These are phyloP conservation scores for Ambrosiella xylebori DNA, from an alignment of 2,329 filamentous ascomycete genomes.

Conservation along the genomic window DNA sequence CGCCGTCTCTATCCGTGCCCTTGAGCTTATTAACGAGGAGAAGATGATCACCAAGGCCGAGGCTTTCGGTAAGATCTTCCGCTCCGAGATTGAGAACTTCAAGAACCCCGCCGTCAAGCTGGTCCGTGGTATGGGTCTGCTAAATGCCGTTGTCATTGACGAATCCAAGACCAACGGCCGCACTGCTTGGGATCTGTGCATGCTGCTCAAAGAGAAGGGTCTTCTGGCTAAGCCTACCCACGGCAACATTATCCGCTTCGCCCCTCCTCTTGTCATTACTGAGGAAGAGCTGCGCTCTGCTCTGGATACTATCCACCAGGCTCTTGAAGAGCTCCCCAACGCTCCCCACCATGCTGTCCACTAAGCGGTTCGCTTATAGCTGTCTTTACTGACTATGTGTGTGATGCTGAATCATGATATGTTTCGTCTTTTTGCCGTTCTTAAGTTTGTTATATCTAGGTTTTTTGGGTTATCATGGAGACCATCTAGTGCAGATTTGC, in stretches of 20 bases:
- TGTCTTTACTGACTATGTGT: not conserved
- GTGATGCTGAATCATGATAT: not conserved
- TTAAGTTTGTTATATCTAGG: not conserved
- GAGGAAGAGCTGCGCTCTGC: slow-evolving; percentile 70
- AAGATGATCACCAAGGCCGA: slow-evolving; percentile 71
- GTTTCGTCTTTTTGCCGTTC: not conserved
- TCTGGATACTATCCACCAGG: slow-evolving; percentile 61
- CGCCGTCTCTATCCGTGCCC: slow-evolving; percentile 82
- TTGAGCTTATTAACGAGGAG: slow-evolving; percentile 89
- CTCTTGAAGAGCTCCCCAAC: slow-evolving; percentile 63
- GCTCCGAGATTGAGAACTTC: slow-evolving; percentile 57
- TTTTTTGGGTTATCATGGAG: not conserved
- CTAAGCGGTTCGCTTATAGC: slow-evolving; percentile 15
- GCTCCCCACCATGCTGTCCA: slow-evolving; percentile 23
- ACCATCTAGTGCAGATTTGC: not conserved
- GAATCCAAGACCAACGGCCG: slow-evolving; percentile 71
- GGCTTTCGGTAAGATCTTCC: slow-evolving; percentile 64
- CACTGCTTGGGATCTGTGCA: slow-evolving; percentile 88
- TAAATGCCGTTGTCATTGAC: slow-evolving; percentile 94
- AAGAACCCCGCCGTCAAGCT: slow-evolving; percentile 64
- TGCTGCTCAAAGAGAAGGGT: slow-evolving; percentile 90
- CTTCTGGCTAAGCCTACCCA: slow-evolving; percentile 95
- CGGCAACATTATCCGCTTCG: slow-evolving; percentile 93
- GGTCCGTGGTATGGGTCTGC: slow-evolving; percentile 78
- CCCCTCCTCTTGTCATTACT: slow-evolving; percentile 88